phyloP scores from a whole-genome alignment of 176 grass and related monocot species.

The barley (Hordeum vulgare) region DNA sequence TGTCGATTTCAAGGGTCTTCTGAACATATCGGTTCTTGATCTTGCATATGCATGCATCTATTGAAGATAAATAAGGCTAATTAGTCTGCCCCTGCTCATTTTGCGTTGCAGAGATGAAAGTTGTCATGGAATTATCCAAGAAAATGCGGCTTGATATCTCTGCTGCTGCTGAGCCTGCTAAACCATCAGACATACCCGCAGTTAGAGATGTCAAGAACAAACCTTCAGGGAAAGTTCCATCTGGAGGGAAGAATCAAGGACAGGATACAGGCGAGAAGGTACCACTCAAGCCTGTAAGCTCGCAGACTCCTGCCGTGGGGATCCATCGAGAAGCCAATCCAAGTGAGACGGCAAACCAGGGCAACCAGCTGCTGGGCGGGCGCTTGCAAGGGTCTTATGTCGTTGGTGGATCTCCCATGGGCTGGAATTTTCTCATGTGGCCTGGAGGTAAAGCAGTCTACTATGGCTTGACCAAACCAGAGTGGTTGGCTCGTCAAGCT shows the following conservation, averaged over 20 bases:
- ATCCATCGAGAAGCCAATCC: neutral
- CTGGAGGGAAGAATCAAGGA: slow-evolving; percentile 3
- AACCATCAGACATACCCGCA: slow-evolving; percentile 12
- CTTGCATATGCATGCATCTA: neutral
- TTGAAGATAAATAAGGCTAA: neutral
- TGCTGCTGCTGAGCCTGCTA: slow-evolving; percentile 18
- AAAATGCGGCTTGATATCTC: slow-evolving; percentile 36
- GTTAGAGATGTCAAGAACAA: slow-evolving; percentile 9
- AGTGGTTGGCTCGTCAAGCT: slow-evolving; percentile 32
- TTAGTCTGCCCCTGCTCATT: neutral
- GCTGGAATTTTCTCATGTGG: slow-evolving; percentile 81
- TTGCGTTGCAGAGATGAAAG: slow-evolving; percentile 47
- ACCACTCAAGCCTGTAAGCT: slow-evolving; percentile 21
- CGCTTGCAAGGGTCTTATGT: slow-evolving; percentile 52
- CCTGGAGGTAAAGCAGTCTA: slow-evolving; percentile 50
- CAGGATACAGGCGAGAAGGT: slow-evolving; percentile 7
- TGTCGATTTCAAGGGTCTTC: slow-evolving; percentile 1
- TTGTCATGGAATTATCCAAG: slow-evolving; percentile 51
- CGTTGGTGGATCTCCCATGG: slow-evolving; percentile 75
- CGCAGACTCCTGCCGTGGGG: neutral
- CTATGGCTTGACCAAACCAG: slow-evolving; percentile 59
- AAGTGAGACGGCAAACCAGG: slow-evolving; percentile 20
- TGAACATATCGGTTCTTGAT: neutral
- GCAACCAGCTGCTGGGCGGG: slow-evolving; percentile 37
- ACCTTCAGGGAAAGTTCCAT: neutral